Conservation (phyloP, 2,329 filamentous ascomycete genomes). For the Neocatenulostroma microsporum region DNA sequence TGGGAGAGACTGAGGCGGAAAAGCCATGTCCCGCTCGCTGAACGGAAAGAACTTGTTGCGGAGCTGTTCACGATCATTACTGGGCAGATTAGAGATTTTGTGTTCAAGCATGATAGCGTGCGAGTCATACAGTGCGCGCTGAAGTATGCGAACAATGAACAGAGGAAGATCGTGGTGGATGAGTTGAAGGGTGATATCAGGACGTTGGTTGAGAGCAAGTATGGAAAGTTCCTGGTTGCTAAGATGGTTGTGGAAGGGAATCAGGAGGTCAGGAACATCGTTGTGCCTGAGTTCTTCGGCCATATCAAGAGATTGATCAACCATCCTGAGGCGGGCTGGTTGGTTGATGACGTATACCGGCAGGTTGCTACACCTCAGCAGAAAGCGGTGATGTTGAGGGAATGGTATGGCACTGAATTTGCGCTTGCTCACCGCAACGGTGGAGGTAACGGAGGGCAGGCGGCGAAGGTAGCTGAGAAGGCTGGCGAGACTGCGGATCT, state of each 20-base stretch:
- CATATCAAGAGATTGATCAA: constrained; percentile 89
- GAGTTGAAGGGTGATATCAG: constrained; percentile 82
- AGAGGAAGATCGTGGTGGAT: constrained; percentile 75
- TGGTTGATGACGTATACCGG: constrained; percentile 92
- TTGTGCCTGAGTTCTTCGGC: constrained; percentile 92
- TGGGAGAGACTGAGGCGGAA: constrained; percentile 93
- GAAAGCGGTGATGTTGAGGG: constrained; percentile 73
- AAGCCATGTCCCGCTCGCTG: constrained; percentile 83
- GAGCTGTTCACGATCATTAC: constrained; percentile 90
- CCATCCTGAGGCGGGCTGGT: constrained; percentile 94
- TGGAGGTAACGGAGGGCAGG: too few relatives aligned
- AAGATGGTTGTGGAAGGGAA: constrained; percentile 94
- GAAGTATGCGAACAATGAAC: constrained; percentile 83
- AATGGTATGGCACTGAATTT: constrained; percentile 97
- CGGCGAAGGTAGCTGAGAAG: too few relatives aligned
- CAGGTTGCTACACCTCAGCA: constrained; percentile 78
- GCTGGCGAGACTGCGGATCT: constrained; percentile 53
- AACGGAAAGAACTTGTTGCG: constrained; percentile 75
- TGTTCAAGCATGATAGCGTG: constrained; percentile 98
- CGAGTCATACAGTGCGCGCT: constrained; percentile 92
- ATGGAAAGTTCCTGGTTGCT: constrained; percentile 94
- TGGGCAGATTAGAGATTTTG: constrained; percentile 86
- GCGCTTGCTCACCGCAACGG: constrained; percentile 63
- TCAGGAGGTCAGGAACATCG: constrained; percentile 73
- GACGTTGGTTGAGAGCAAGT: constrained; percentile 83